A percentile compares a stretch with the other conserved stretches of the same genome.
phyloP scores from a whole-genome alignment of 176 grass and related monocot genomes.

The Tillandsia leiboldiana region DNA sequence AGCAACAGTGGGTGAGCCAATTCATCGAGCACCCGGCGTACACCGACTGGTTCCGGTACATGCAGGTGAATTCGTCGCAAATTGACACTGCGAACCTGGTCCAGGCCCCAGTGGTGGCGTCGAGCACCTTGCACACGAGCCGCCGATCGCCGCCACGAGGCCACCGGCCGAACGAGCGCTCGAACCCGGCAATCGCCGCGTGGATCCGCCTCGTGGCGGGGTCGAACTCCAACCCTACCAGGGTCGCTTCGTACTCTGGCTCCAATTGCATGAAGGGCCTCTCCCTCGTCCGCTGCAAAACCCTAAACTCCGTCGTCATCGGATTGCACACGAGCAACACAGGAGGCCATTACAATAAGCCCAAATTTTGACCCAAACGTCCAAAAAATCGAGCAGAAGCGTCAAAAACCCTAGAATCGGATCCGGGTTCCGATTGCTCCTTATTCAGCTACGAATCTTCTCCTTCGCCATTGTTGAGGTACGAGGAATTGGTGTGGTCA shows the following conservation, averaged over 20 bases:
- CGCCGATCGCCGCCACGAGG: slow-evolving; percentile 16
- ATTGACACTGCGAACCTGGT: slow-evolving; percentile 24
- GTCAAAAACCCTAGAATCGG: background rate
- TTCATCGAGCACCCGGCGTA: slow-evolving; percentile 22
- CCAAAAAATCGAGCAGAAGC: slow-evolving; percentile 23
- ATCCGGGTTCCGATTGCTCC: no score
- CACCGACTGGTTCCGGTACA: slow-evolving; percentile 38
- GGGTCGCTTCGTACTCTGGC: slow-evolving; percentile 34
- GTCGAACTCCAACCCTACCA: slow-evolving; percentile 30
- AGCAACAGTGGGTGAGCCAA: slow-evolving; percentile 37
- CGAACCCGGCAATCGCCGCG: slow-evolving; percentile 35
- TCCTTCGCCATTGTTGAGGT: no score
- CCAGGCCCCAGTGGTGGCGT: slow-evolving; percentile 28
- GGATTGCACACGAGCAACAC: slow-evolving; percentile 39
- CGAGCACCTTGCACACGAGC: slow-evolving; percentile 35
- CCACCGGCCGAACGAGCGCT: slow-evolving; percentile 28
- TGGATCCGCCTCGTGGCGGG: slow-evolving; percentile 22
- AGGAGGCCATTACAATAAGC: slow-evolving; percentile 35
- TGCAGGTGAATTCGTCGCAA: slow-evolving; percentile 33
- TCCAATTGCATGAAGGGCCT: slow-evolving; percentile 33
- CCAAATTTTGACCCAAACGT: slow-evolving; percentile 32
- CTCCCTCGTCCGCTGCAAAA: slow-evolving; percentile 29
- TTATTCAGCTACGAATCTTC: no score
- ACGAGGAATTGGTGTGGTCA: no score
- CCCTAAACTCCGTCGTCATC: slow-evolving; percentile 33